These are phyloP conservation scores for Globisporangium nunn DNA, from an alignment of 352 stramenopile genomes.

Conservation along the genomic window DNA sequence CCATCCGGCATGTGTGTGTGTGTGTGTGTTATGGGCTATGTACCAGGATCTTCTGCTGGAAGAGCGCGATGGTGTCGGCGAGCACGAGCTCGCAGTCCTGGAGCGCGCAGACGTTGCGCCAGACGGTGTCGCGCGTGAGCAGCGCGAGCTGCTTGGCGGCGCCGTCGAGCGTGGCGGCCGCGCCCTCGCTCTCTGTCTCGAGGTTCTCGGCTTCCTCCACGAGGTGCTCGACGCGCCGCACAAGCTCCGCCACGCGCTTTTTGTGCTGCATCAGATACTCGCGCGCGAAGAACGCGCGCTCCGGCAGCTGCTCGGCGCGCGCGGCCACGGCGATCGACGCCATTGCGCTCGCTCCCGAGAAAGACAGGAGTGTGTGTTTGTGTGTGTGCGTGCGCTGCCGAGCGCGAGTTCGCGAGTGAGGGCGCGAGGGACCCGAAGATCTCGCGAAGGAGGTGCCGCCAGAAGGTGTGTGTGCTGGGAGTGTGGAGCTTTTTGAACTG, in stretches of 20 bases:
- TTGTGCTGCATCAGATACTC: slow-evolving; percentile 58
- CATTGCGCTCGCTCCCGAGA: not conserved
- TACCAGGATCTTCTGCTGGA: slow-evolving; percentile 54
- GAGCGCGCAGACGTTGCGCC: slow-evolving; percentile 55
- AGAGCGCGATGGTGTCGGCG: slow-evolving; percentile 27
- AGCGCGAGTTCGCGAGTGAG: not conserved
- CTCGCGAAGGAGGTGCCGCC: not conserved
- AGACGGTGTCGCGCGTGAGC: slow-evolving; percentile 45
- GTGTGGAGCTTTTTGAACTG: not conserved
- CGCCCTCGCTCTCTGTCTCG: slow-evolving; percentile 36
- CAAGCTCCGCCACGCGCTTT: slow-evolving; percentile 47
- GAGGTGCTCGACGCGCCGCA: slow-evolving; percentile 47
- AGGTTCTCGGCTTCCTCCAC: slow-evolving; percentile 53
- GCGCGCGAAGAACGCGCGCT: slow-evolving; percentile 41
- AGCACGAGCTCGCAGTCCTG: slow-evolving; percentile 44
- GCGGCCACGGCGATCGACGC: slow-evolving; percentile 7
- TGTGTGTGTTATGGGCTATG: too few relatives aligned
- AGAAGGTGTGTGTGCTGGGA: too few relatives aligned
- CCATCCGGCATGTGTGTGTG: too few relatives aligned
- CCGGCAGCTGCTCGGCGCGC: slow-evolving; percentile 33
- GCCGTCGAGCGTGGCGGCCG: slow-evolving; percentile 8
- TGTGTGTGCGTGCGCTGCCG: too few relatives aligned
- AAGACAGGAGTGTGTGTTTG: not conserved
- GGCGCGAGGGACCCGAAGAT: not conserved
- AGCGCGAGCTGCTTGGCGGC: slow-evolving; percentile 25